Conservation (phyloP, 345 rosid species). For the Populus alba region DNA sequence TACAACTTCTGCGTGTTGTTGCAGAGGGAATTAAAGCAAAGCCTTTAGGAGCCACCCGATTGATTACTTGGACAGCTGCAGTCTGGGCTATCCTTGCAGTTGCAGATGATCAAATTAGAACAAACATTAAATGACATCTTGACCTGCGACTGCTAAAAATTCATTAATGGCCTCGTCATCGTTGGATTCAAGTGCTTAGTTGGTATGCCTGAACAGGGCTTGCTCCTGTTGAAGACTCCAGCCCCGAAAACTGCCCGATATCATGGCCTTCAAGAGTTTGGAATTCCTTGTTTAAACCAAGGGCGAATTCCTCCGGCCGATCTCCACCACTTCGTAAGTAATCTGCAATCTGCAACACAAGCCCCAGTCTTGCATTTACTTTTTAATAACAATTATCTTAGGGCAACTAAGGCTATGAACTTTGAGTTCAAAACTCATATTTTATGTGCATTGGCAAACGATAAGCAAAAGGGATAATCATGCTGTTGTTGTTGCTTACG, state of each 20-base stretch:
- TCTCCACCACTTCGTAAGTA: constrained; percentile 51
- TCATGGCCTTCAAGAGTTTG: constrained; percentile 55
- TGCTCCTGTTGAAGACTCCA: constrained; percentile 28
- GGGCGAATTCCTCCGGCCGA: constrained; percentile 54
- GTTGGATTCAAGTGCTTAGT: constrained; percentile 15
- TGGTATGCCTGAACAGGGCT: constrained; percentile 33
- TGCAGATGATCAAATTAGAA: background rate
- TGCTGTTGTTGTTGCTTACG: constrained; percentile 29
- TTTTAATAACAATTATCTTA: background rate
- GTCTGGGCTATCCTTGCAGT: background rate
- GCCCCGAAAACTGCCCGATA: constrained; percentile 74
- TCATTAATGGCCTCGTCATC: background rate
- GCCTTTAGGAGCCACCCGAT: background rate
- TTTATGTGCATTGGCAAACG: background rate
- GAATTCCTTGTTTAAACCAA: constrained; percentile 62
- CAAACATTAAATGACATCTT: background rate
- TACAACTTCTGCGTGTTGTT: no score
- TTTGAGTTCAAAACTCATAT: background rate
- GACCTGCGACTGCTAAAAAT: background rate
- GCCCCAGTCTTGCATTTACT: background rate
- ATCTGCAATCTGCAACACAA: constrained; percentile 56
- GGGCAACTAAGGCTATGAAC: background rate
- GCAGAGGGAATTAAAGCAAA: no score
- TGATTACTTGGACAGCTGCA: background rate
- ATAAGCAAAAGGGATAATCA: background rate